A percentile compares a stretch with the other conserved stretches of the same genome.
These are phyloP conservation scores for Linnemannia zychae DNA, from an alignment of 192 early-diverging fungal genomes.

Conservation along the genomic window DNA sequence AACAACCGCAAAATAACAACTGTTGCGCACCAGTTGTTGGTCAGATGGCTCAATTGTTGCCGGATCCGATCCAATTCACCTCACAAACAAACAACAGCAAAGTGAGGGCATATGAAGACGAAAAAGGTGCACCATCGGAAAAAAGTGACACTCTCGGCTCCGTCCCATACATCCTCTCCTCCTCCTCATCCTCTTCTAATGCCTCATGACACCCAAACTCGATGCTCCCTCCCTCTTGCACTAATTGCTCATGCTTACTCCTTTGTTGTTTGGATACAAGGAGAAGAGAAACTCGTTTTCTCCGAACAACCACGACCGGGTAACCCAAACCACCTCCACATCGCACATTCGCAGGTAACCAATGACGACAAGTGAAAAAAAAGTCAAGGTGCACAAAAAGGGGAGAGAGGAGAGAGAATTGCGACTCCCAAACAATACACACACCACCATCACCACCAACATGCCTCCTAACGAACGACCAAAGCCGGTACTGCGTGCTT, in stretches of 20 bases:
- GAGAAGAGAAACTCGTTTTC: background rate
- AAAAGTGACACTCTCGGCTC: background rate
- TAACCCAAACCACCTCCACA: background rate
- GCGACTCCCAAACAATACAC: background rate
- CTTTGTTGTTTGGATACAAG: background rate
- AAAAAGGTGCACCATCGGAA: background rate
- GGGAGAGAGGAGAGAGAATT: background rate
- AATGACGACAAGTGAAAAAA: background rate
- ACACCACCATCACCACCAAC: background rate
- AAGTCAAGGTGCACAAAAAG: background rate
- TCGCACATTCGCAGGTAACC: background rate
- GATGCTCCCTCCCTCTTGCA: background rate
- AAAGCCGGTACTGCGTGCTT: background rate
- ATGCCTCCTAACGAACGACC: background rate
- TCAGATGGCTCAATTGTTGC: constrained; percentile 6
- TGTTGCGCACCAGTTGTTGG: background rate
- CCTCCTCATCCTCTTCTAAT: background rate
- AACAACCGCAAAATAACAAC: too few relatives aligned
- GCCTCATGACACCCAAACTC: background rate
- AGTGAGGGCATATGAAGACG: background rate
- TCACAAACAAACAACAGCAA: background rate
- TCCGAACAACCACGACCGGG: background rate
- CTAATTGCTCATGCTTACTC: background rate
- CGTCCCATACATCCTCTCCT: background rate
- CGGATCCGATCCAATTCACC: background rate